Evolutionary conservation across 2,329 filamentous ascomycete genomes (phyloP), one percentile per base, ranked within the genome.

Genomic region (Stachybotrys echinatus): DNA sequence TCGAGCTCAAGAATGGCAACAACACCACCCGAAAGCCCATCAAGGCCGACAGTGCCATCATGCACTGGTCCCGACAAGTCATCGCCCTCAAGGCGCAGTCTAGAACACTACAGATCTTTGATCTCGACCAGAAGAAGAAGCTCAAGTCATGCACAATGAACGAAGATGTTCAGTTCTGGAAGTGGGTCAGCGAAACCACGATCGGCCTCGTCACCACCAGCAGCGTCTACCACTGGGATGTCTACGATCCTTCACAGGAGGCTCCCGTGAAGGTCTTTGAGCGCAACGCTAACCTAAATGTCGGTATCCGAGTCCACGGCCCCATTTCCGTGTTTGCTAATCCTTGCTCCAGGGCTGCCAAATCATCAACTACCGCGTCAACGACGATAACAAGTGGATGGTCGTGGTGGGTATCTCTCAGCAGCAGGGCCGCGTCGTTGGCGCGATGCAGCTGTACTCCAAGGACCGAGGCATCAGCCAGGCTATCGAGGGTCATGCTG

Each of bases 331-430:
- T 34, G 27, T 34, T 8, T 5, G 27, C 27, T 34, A 34, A 34
- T 34, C 27, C n/a, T 10, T 34, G 27, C 14, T 34, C 50, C 62
- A 95, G 89, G 88, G 87, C 58, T 95, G 90, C 73, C 94, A 99
- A 83, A 99, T 99, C 71, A 99, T 99, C 82, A 99, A 97, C 76
- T 99, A 99, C 75, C 90, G 92, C 60, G 89, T 95, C 61, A 96
- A 92, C 70, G 84, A 86, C 57, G 92, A 99, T 58, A 90, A 91
- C 68, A 96, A 96, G 73, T 99, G 94, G 94, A 95, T 95, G 85
- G 92, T 95, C 23, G 86, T 96, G 50, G 91, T 99, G 51, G 94
- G 94, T 63, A 99, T 99, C 62, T 92, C 92, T 52, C 89, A 92
- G 67, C 88, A 95, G 65, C 86, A 92, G 67, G 92, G 92, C 50